Evolutionary conservation across 805 yeast genomes (phyloP).

Genomic region (Lachancea dasiensis): DNA sequence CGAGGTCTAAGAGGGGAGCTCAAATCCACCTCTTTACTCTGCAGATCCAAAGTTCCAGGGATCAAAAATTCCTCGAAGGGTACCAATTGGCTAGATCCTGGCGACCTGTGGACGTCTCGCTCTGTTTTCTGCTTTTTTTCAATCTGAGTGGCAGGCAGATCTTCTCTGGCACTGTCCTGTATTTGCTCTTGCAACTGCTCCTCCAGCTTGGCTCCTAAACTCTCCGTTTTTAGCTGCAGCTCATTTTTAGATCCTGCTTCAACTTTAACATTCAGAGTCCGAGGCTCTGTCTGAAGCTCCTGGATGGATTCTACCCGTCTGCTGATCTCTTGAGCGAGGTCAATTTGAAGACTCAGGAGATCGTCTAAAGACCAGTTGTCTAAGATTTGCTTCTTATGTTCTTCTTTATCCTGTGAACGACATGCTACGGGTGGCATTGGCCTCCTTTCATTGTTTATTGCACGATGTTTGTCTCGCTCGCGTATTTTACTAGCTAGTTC

Average conservation of each 20-base stretch:
- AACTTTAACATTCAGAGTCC: background rate
- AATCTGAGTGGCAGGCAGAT: background rate
- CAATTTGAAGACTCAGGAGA: constrained; percentile 22
- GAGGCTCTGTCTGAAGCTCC: background rate
- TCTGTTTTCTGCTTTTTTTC: background rate
- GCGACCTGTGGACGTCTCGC: background rate
- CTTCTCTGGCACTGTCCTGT: background rate
- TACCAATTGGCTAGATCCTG: constrained; percentile 2
- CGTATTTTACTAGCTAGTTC: no score
- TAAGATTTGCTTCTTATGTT: constrained; percentile 11
- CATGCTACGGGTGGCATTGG: background rate
- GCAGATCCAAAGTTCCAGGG: constrained; percentile 10
- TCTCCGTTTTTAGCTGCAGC: background rate
- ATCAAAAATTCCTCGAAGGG: constrained; percentile 2
- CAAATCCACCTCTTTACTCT: constrained; percentile 9
- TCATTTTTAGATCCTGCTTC: background rate
- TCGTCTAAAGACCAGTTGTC: constrained; percentile 16
- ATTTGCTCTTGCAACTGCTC: background rate
- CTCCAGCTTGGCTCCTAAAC: background rate
- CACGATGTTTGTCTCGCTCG: no score
- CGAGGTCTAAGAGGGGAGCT: constrained; percentile 11
- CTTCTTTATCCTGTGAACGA: constrained; percentile 3
- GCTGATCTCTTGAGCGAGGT: constrained; percentile 16
- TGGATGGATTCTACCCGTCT: constrained; percentile 9
- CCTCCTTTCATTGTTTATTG: constrained; percentile 3